Evolutionary conservation across 441 rosid genomes (phyloP), one percentile per base, ranked within the genome.

Genomic region (Omphalea diandra): DNA sequence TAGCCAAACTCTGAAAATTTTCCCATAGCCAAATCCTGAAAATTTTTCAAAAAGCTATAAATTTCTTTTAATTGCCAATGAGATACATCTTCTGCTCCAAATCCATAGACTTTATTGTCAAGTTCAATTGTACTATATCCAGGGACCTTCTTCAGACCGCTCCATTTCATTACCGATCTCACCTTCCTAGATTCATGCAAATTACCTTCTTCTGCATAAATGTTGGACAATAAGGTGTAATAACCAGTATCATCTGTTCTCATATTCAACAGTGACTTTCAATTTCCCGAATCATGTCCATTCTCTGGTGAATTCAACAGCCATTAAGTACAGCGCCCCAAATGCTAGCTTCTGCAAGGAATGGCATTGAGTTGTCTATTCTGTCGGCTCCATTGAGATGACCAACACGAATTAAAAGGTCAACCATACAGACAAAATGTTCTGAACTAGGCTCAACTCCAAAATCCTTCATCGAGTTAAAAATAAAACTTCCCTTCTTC

Each of bases 301-400:
- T 75, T 72, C 96, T 82, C 69, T 67, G 80, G 79, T 94, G 91
- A 72, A 90, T 87, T 72, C 90, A 79, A 60, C 96, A 91, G 4
- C 97, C 98, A 57, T 86, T 94, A 70, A 88, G 82, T 35, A 94
- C 79, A 67, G 90, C 81, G 41, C 86, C 84, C 96, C 93, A 91
- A 55, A 86, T 83, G 68, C 88, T 79, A 50, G 91, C 82, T 77
- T 88, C 83, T 55, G 83, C 83, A 43, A 85, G 76, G 68, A 78
- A 87, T 41, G 91, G 87, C 92, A 88, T 83, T 46, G 88, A 82
- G 47, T 76, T 81, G 72, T 88, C 87, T 59, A 76, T 78, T 72
- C 73, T 75, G 59, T 83, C 87, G 7, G 95, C 98, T 75, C 79
- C 92, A 26, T 73, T 46, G 22, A 91, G 82, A 72, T 87, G 81